Conservation (phyloP, 805 yeast species). For the Candida succiphila region DNA sequence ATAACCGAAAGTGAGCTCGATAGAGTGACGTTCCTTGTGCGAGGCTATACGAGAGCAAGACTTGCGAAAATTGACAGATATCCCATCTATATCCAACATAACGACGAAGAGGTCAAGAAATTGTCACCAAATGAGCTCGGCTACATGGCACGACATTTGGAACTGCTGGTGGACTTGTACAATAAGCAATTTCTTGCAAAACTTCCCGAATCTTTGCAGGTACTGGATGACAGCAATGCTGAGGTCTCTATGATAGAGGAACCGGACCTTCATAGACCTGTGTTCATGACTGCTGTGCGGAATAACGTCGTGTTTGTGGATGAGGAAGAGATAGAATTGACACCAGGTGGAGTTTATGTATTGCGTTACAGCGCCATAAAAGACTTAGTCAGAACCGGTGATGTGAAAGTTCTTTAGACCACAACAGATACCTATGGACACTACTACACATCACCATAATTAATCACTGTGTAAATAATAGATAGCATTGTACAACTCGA, state of each 20-base stretch:
- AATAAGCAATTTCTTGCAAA: slow-evolving; percentile 54
- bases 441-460: too few species aligned
- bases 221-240: slow-evolving; percentile 66
- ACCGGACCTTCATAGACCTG: slow-evolving; percentile 72
- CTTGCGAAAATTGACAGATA: slow-evolving; percentile 64
- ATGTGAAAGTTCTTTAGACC: slow-evolving; percentile 28
- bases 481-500: too few species aligned
- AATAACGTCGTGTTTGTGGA: slow-evolving; percentile 31
- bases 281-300: slow-evolving; percentile 51
- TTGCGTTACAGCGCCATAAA: slow-evolving; percentile 52
- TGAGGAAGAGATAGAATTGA: slow-evolving; percentile 47
- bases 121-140: slow-evolving; percentile 51
- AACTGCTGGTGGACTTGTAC: slow-evolving; percentile 54
- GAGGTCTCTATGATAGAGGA: slow-evolving; percentile 65
- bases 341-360: slow-evolving; percentile 62
- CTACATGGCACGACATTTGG: slow-evolving; percentile 64
- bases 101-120: slow-evolving; percentile 25
- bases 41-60: slow-evolving; percentile 75
- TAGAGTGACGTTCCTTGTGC: slow-evolving; percentile 68
- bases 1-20: slow-evolving; percentile 90
- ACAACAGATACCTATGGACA: too few species aligned
- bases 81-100: slow-evolving; percentile 47
- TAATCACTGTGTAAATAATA: too few species aligned
- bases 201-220: slow-evolving; percentile 60
- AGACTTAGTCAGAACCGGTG: slow-evolving; percentile 28